Percentiles rank a stretch among this genome's conserved stretches.
Evolutionary conservation across 495 filamentous ascomycete genomes (phyloP).

Genomic region (Filosporella fistucella): DNA sequence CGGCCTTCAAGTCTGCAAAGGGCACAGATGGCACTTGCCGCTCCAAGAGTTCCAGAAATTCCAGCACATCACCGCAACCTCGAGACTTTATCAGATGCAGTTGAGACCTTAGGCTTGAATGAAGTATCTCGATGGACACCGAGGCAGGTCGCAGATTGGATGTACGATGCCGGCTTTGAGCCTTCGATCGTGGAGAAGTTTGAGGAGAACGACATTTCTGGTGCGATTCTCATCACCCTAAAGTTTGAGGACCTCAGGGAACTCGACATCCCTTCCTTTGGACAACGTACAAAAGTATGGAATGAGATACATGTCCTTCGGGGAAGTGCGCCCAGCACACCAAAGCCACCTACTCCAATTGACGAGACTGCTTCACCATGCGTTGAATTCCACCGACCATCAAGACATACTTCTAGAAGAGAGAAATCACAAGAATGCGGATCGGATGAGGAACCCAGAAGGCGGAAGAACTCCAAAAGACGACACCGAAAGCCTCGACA

Average conservation of each 20-base stretch:
- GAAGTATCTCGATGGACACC: constrained; percentile 63
- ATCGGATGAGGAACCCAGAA: constrained; percentile 33
- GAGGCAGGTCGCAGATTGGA: constrained; percentile 74
- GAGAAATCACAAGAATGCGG: constrained; percentile 21
- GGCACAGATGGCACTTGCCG: constrained; percentile 20
- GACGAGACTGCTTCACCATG: constrained; percentile 37
- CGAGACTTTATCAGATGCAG: constrained; percentile 32
- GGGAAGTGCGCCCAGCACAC: constrained; percentile 51
- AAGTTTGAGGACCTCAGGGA: constrained; percentile 93
- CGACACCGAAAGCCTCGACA: constrained; percentile 40
- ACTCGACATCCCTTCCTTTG: constrained; percentile 88
- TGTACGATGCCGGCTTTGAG: constrained; percentile 70
- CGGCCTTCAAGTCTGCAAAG: constrained; percentile 27
- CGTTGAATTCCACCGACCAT: constrained; percentile 12
- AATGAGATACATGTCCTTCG: constrained; percentile 71
- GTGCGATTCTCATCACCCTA: constrained; percentile 75
- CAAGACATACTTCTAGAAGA: constrained; percentile 14
- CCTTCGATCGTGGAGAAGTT: constrained; percentile 74
- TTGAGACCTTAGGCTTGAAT: constrained; percentile 49
- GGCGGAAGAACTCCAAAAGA: constrained; percentile 36
- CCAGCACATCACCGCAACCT: constrained; percentile 27
- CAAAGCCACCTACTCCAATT: constrained; percentile 49
- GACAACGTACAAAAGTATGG: constrained; percentile 83
- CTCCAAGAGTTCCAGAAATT: constrained; percentile 18
- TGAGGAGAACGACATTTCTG: constrained; percentile 84